These are phyloP conservation scores for Backusella morwellensis DNA, from an alignment of 192 early-diverging fungal genomes.

Conservation along the genomic window DNA sequence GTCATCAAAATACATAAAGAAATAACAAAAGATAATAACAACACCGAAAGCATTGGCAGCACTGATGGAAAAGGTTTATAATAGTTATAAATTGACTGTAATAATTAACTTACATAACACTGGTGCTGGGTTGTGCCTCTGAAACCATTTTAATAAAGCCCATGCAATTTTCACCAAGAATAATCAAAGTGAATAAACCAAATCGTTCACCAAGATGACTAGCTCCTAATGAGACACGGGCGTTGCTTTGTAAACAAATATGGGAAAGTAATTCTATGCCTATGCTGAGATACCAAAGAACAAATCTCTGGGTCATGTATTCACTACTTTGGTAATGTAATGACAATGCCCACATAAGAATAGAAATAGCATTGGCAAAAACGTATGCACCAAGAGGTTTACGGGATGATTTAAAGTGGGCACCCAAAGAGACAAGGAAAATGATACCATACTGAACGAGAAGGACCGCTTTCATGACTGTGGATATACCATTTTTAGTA, in stretches of 20 bases:
- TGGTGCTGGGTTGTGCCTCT: background rate
- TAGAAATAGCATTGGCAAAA: conserved; percentile 18
- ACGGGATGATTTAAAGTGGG: conserved; percentile 10
- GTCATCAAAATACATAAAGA: conserved; percentile 55
- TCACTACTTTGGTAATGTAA: background rate
- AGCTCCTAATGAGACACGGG: conserved; percentile 38
- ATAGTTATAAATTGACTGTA: background rate
- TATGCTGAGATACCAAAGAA: conserved; percentile 45
- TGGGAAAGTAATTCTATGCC: conserved; percentile 38
- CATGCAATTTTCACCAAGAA: conserved; percentile 42
- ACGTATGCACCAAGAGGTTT: conserved; percentile 26
- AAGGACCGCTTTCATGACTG: conserved; percentile 34
- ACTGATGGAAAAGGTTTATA: background rate
- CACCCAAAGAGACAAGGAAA: conserved; percentile 25
- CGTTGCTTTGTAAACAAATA: conserved; percentile 33
- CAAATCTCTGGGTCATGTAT: conserved; percentile 13
- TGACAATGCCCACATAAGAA: conserved; percentile 33
- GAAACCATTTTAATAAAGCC: conserved; percentile 39
- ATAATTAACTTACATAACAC: conserved; percentile 28
- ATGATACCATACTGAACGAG: conserved; percentile 30
- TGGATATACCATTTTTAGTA: background rate
- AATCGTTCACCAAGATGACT: conserved; percentile 49
- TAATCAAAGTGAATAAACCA: conserved; percentile 47
- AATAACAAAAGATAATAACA: conserved; percentile 44
- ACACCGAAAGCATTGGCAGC: conserved; percentile 43